These are phyloP conservation scores for Edaphochlamys debaryana DNA, from an alignment of 139 green algal species.

Conservation along the genomic window DNA sequence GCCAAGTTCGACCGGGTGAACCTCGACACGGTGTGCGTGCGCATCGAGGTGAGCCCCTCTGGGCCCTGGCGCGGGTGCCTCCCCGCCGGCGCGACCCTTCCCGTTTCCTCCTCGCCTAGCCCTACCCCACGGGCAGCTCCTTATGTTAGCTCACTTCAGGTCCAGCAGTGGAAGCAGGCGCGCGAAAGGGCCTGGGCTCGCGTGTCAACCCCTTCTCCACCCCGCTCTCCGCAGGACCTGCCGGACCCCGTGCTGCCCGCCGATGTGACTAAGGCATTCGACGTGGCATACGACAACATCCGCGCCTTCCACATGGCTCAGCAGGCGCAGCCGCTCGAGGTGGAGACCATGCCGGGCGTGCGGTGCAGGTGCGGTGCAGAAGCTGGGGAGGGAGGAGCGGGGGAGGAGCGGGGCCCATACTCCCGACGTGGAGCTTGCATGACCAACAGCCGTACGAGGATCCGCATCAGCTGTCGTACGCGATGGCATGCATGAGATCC, in stretches of 20 bases:
- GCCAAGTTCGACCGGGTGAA: constrained; percentile 91
- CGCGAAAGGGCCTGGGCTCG: too few species aligned
- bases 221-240: constrained; percentile 68
- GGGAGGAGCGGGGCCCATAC: background rate
- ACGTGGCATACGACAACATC: constrained; percentile 96
- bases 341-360: constrained; percentile 97
- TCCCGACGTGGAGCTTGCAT: background rate
- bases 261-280: constrained; percentile 87
- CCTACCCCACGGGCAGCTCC: background rate
- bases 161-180: too few species aligned
- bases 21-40: constrained; percentile 76
- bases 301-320: constrained; percentile 93
- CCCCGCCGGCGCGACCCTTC: constrained; percentile 8
- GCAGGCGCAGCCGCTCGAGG: constrained; percentile 65
- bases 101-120: background rate
- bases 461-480: too few species aligned
- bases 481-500: too few species aligned
- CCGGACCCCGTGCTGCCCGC: constrained; percentile 77
- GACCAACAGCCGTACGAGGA: too few species aligned
- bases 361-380: constrained; percentile 61
- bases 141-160: too few species aligned
- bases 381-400: background rate
- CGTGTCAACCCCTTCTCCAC: background rate
- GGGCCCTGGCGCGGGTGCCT: too few species aligned
- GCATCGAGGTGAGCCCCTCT: constrained; percentile 75